Conservation (phyloP, 345 rosid genomes). For the Eutrema heterophyllum region DNA sequence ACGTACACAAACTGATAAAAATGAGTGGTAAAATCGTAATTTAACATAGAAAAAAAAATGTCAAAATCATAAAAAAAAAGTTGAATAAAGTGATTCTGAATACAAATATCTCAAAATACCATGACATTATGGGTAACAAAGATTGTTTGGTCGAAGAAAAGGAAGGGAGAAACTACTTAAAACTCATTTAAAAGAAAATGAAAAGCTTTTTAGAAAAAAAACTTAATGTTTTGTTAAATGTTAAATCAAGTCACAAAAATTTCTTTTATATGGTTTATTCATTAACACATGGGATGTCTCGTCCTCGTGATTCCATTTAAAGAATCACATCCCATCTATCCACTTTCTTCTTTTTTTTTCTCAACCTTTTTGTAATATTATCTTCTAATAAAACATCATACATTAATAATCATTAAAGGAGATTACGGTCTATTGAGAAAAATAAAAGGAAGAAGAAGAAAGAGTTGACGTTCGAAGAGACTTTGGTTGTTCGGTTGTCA, state of each 20-base stretch:
- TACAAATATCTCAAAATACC: background rate
- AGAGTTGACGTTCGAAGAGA: constrained; percentile 28
- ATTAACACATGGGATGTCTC: constrained; percentile 35
- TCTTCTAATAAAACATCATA: background rate
- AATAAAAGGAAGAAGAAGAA: background rate
- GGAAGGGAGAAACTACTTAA: background rate
- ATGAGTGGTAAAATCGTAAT: too few species aligned
- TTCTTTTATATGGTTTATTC: constrained; percentile 13
- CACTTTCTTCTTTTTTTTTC: background rate
- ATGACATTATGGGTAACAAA: constrained; percentile 4
- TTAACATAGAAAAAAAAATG: background rate
- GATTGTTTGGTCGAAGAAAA: constrained; percentile 3
- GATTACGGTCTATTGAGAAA: background rate
- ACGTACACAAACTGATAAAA: too few species aligned
- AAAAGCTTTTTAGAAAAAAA: background rate
- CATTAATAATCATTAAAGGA: background rate
- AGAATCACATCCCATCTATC: constrained; percentile 33
- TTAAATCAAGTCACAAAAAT: constrained; percentile 21
- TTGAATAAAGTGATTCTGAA: too few species aligned
- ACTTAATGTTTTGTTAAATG: background rate
- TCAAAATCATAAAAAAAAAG: too few species aligned
- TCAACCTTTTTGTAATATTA: constrained; percentile 10
- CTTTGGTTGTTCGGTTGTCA: constrained; percentile 27
- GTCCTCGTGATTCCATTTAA: constrained; percentile 36
- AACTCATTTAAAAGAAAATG: background rate